These are phyloP conservation scores for Fusarium sarcochroum DNA, from an alignment of 2,329 filamentous ascomycete genomes.

Conservation along the genomic window DNA sequence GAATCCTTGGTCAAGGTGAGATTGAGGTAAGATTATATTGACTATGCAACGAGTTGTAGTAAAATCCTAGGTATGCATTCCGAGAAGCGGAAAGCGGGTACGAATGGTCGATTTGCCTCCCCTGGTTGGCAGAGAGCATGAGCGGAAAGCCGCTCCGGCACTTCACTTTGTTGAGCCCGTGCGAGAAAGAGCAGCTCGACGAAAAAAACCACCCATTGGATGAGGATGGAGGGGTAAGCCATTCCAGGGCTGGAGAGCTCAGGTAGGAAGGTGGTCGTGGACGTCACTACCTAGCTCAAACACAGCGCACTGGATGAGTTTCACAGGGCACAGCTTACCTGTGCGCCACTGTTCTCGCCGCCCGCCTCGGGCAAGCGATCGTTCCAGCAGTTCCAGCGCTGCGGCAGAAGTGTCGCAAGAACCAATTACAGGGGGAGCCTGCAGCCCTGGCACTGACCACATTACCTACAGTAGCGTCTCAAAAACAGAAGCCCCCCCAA, in stretches of 20 bases:
- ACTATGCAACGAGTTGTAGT: conserved; percentile 18
- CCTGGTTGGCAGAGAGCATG: conserved; percentile 12
- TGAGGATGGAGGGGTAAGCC: conserved; percentile 34
- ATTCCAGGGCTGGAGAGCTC: conserved; percentile 13
- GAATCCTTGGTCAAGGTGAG: not conserved
- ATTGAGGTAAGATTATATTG: conserved; percentile 7
- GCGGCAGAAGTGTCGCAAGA: conserved; percentile 24
- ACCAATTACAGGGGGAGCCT: conserved; percentile 42
- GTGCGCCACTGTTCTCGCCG: conserved; percentile 17
- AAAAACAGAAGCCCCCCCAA: conserved; percentile 28
- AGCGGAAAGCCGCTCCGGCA: conserved; percentile 28
- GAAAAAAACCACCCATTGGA: conserved; percentile 6
- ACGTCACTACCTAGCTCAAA: conserved; percentile 19
- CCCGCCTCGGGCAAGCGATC: conserved; percentile 14
- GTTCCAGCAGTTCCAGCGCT: conserved; percentile 37
- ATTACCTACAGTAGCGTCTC: conserved; percentile 38
- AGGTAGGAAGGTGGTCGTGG: conserved; percentile 18
- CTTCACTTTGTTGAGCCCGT: conserved; percentile 34
- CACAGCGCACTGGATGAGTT: not conserved
- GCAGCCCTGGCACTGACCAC: conserved; percentile 31
- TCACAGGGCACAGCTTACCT: conserved; percentile 25
- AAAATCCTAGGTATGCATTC: conserved; percentile 15
- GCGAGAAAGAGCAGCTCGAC: conserved; percentile 18
- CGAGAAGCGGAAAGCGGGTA: conserved; percentile 22
- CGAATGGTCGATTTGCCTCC: conserved; percentile 2